These are phyloP conservation scores for Cephaloascus albidus DNA, from an alignment of 805 yeast genomes.

Conservation along the genomic window DNA sequence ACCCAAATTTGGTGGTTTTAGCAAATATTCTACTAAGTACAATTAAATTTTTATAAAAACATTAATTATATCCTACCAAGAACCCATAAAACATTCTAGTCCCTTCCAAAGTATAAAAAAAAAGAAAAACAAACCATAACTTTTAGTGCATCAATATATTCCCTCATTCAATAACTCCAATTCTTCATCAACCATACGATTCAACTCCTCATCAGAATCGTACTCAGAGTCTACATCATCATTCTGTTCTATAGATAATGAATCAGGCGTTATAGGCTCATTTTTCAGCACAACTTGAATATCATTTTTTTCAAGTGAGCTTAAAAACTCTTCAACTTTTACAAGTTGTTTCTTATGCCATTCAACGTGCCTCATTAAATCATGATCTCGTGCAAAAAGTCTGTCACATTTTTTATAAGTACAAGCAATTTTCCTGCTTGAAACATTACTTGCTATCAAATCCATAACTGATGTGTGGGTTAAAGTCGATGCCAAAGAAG, in stretches of 20 bases:
- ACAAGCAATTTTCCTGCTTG: conserved; percentile 29
- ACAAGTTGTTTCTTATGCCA: conserved; percentile 37
- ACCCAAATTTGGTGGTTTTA: too few species aligned
- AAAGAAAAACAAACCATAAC: background rate
- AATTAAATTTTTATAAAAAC: too few species aligned
- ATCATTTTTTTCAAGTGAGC: conserved; percentile 12
- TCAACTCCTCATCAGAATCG: background rate
- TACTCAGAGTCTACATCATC: conserved; percentile 2
- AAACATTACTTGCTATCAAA: conserved; percentile 25
- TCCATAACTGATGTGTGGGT: conserved; percentile 17
- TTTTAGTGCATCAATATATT: too few species aligned
- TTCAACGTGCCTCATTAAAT: conserved; percentile 36
- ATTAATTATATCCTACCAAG: too few species aligned
- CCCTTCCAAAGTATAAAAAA: background rate
- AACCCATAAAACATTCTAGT: too few species aligned
- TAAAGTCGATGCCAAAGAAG: background rate
- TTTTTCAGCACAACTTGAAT: conserved; percentile 1
- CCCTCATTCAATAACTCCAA: too few species aligned
- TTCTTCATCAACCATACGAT: background rate
- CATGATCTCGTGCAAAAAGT: conserved; percentile 39
- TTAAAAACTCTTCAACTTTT: conserved; percentile 19
- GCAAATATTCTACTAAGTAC: too few species aligned
- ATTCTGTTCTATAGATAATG: background rate
- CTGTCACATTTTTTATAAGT: conserved; percentile 42
- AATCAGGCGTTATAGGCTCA: too few species aligned